Evolutionary conservation across 192 early-diverging fungal genomes (phyloP), one percentile per base, ranked within the genome.

Genomic region (Rhizophagus prolifer): DNA sequence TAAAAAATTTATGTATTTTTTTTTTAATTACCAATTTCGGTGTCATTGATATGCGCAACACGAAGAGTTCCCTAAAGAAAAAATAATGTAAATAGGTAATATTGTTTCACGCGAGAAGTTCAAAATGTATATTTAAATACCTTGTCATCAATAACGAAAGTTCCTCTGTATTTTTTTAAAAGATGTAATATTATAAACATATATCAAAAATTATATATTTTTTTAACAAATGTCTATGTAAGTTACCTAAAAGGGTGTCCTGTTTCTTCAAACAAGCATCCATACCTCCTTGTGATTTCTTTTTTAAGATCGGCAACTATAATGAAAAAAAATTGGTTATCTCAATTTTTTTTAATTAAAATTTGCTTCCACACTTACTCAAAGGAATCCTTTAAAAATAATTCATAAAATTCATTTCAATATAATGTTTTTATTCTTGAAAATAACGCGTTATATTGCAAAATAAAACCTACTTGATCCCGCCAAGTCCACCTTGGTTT

Each of bases 81-180:
- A 64, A 60, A 31, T 9, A 13, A 23, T 9, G 30, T 89, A 67
- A 88, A 31, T n/a, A 23, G 9, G 16, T 19, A 38, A n/a, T 5
- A 41, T 23, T 38, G 0, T 68, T n/a, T n/a, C 30, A n/a, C 1
- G 19, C 4, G 21, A 59, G 4, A 74, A 41, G 26, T 12, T 31
- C n/a, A 50, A 41, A 44, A 10, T 26, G 21, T 31, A 50, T 9
- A 13, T 0, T 10, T 30, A 34, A 25, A n/a, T 50, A 75, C 88
- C 79, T 93, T 83, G 44, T 93, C 93, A 81, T 95, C 93, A 71
- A 97, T 95, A 82, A 97, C 92, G 78, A 93, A 94, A 21, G 92
- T 85, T 61, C 91, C 93, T 61, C 94, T 77, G 50, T 19, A n/a
- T 21, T 21, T 54, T 47, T 12, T 19, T 16, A 50, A 21, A 16